Evolutionary conservation across 2,329 filamentous ascomycete genomes (phyloP), one percentile per base, ranked within the genome.

Genomic region (Pseudogymnoascus sp.): DNA sequence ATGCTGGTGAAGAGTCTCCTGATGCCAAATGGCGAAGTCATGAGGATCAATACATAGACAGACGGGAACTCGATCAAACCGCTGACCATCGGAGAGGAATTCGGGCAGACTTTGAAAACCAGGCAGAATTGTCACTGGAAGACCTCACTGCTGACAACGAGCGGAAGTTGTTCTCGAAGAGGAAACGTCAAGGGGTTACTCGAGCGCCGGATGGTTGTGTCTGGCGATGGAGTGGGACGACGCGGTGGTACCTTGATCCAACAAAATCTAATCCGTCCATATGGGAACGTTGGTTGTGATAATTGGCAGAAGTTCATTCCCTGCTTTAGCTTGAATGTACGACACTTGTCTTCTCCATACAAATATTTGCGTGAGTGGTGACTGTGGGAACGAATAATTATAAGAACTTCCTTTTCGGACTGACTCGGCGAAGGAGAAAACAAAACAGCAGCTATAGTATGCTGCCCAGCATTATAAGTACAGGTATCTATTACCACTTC

Each of bases 91-190:
- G 4, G 26, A 62, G 65, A 43, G 40, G 56, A 10, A 66, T 68
- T 61, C 64, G 62, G 53, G 26, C 37, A 64, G 56, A 33, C 43
- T 68, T 66, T 38, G 66, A 68, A 61, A 38, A 60, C 43, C 40
- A 65, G 31, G 65, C 56, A 26, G 50, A 62, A 59, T 2, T 63
- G 62, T 64, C 61, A 59, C 37, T 66, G n/a, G 61, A 65, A 61
- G 64, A 65, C 40, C 65, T 68, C 50, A 65, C 65, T 62, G 43
- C 62, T 65, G 65, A 65, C 43, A 68, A 68, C 38, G 61, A 63
- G 35, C 22, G 40, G 50, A 66, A 63, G 50, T 56, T 66, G 59
- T 64, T 68, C 59, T 64, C 65, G 38, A 65, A 31, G 41, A 64
- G 64, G 40, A 53, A 62, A 50, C 59, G n/a, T n/a, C 50, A 56